Conservation (phyloP, 1,139 yeast genomes). For the Williopsis jadinii region DNA sequence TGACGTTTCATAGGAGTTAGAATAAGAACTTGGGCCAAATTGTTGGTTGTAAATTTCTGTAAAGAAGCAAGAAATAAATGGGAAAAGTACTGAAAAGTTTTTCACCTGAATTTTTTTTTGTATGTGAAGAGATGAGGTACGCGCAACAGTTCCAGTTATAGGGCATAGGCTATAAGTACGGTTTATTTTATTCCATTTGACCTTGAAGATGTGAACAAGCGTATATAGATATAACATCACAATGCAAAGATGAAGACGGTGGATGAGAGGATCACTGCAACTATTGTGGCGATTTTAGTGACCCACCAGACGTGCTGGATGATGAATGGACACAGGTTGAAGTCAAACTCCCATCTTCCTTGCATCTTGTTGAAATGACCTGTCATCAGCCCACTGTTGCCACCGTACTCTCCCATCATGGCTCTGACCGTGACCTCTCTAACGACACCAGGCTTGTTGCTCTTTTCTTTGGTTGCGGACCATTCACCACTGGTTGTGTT, state of each 20-base stretch:
- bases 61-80: no score
- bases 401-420: conserved; percentile 95
- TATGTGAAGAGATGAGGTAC: no score
- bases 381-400: conserved; percentile 78
- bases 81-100: no score
- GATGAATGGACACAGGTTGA: conserved; percentile 67
- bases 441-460: conserved; percentile 26
- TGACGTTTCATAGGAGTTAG: no score
- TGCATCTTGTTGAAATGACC: conserved; percentile 46
- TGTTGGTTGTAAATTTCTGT: no score
- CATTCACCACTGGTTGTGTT: conserved; percentile 37
- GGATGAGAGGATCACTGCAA: conserved; percentile 29
- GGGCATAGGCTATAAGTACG: no score
- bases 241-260: conserved; percentile 10
- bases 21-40: no score
- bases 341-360: conserved; percentile 57
- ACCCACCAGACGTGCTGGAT: conserved; percentile 98
- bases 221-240: background rate
- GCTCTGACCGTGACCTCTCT: conserved; percentile 83
- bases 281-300: conserved; percentile 47
- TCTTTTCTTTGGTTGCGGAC: conserved; percentile 45
- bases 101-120: no score
- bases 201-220: background rate
- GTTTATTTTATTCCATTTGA: no score
- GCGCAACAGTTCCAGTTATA: no score